Percentiles rank a stretch among this genome's conserved stretches.
Evolutionary conservation across 345 rosid species (phyloP).

Genomic region (Ailanthus altissimus): DNA sequence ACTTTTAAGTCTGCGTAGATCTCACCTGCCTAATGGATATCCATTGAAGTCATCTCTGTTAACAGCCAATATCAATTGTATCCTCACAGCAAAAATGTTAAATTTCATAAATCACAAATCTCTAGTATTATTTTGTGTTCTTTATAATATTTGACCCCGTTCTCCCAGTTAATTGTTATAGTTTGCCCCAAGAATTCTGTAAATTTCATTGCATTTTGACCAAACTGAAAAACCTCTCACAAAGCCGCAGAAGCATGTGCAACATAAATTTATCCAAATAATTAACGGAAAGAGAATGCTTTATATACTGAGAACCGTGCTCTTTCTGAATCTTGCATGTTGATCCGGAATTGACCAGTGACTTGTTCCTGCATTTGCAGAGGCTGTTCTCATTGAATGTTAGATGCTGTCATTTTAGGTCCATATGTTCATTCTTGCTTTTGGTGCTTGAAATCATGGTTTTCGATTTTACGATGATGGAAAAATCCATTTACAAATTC

Average conservation of each 20-base stretch:
- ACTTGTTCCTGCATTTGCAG: not conserved
- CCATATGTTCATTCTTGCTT: not conserved
- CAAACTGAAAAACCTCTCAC: not conserved
- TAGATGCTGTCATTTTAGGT: slow-evolving; percentile 8
- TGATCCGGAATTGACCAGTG: not conserved
- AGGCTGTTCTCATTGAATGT: not conserved
- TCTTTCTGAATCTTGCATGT: not conserved
- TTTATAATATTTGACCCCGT: not conserved
- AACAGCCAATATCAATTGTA: not conserved
- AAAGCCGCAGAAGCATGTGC: not conserved
- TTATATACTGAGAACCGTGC: not conserved
- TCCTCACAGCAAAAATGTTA: not conserved
- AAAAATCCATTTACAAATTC: too few relatives aligned
- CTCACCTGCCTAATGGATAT: not conserved
- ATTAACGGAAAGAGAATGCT: not conserved
- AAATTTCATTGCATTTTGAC: not conserved
- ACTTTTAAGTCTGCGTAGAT: not conserved
- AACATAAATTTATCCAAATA: not conserved
- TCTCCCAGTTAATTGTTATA: not conserved
- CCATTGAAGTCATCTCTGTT: not conserved
- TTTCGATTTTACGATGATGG: not conserved
- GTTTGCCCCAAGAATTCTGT: not conserved
- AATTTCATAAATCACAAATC: not conserved
- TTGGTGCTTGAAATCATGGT: not conserved
- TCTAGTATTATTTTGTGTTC: not conserved